phyloP scores from a whole-genome alignment of 129 eudicot genomes.

The Pittosporum tobira region DNA sequence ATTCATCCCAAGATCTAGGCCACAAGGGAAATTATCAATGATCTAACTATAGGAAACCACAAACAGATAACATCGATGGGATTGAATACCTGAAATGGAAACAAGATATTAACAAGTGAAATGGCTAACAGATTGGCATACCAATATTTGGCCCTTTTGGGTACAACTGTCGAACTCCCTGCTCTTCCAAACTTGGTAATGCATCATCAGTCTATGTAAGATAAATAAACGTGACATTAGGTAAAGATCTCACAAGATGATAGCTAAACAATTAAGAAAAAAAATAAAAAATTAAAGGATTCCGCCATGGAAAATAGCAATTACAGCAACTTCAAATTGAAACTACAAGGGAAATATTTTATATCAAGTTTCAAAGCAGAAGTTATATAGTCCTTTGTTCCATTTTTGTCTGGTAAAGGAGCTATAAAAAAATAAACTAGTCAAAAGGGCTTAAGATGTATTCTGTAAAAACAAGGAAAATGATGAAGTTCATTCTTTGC shows the following conservation, averaged over 20 bases:
- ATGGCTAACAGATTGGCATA: conserved; percentile 15
- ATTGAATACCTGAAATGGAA: neutral
- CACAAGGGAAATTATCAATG: neutral
- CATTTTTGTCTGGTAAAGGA: neutral
- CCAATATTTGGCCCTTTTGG: conserved; percentile 81
- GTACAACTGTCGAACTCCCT: conserved; percentile 82
- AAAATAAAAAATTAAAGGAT: neutral
- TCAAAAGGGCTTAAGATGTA: neutral
- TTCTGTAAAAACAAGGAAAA: neutral
- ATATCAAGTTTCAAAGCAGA: neutral
- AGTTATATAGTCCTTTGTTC: neutral
- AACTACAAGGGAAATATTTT: neutral
- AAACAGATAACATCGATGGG: neutral
- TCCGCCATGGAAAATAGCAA: neutral
- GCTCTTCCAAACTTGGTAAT: conserved; percentile 82
- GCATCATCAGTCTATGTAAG: conserved; percentile 82
- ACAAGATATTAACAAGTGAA: neutral
- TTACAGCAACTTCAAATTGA: neutral
- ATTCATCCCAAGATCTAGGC: neutral
- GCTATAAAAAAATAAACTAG: neutral
- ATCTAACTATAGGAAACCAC: neutral
- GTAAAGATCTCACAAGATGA: conserved; percentile 3
- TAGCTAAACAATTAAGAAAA: neutral
- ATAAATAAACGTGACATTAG: neutral
- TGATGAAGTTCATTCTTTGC: neutral